Percentiles rank a stretch among this genome's conserved stretches.
Evolutionary conservation across 106 monocot genomes (phyloP).

Genomic region (Amphibolis antarctica): DNA sequence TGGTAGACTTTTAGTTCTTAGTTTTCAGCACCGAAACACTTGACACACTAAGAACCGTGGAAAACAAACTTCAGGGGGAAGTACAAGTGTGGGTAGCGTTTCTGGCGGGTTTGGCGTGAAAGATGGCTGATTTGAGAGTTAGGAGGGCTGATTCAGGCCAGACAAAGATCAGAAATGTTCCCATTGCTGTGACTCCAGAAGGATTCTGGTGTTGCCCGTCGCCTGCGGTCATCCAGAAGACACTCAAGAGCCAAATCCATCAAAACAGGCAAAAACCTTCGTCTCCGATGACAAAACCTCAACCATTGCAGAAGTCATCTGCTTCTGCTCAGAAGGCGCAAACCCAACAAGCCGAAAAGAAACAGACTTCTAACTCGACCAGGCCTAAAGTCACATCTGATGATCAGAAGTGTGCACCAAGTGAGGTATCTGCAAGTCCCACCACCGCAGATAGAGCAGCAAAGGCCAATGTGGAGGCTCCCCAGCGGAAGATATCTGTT

Average conservation of each 20-base stretch:
- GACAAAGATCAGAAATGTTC: constrained; percentile 77
- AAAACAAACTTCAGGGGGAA: no score
- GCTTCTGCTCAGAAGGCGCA: constrained; percentile 30
- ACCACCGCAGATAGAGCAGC: constrained; percentile 21
- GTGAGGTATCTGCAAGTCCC: constrained; percentile 25
- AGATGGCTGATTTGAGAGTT: constrained; percentile 47
- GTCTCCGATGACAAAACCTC: constrained; percentile 16
- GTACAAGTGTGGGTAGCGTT: background rate
- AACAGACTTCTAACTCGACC: constrained; percentile 16
- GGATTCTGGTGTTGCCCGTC: constrained; percentile 98
- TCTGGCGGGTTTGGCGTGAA: background rate
- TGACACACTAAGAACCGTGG: background rate
- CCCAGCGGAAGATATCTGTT: constrained; percentile 74
- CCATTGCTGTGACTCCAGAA: constrained; percentile 95
- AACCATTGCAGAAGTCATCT: constrained; percentile 28
- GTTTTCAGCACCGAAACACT: background rate
- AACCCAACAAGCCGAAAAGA: constrained; percentile 34
- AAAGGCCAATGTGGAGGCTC: constrained; percentile 25
- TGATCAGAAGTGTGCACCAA: constrained; percentile 28
- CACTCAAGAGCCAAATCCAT: constrained; percentile 54
- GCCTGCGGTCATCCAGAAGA: constrained; percentile 78
- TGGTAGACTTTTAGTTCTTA: background rate
- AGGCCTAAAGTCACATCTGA: constrained; percentile 39
- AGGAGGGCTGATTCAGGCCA: constrained; percentile 41
- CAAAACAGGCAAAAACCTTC: constrained; percentile 36